A percentile compares a stretch with the other conserved stretches of the same genome.
Conservation (phyloP, 2,329 filamentous ascomycete genomes). For the Didymella exigua region DNA sequence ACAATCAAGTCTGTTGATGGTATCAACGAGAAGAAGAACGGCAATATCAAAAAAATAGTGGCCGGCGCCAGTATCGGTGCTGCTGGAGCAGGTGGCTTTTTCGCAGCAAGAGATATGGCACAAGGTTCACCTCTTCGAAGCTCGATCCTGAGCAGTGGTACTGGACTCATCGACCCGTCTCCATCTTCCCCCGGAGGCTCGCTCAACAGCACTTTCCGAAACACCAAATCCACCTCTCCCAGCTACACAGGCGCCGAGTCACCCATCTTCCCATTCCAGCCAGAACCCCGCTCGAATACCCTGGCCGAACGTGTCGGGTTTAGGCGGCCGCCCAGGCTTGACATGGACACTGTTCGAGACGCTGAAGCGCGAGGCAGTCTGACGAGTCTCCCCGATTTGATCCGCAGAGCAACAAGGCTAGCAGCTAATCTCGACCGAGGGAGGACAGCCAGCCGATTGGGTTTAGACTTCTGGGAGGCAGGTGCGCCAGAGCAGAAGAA, state of each 20-base stretch:
- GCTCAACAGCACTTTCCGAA: conserved; percentile 34
- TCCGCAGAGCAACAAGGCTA: conserved; percentile 82
- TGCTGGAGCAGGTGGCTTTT: conserved; percentile 17
- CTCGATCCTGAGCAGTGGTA: conserved; percentile 39
- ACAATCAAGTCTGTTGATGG: conserved; percentile 54
- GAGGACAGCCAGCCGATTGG: conserved; percentile 65
- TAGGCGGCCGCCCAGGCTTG: conserved; percentile 70
- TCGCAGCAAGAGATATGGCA: conserved; percentile 18
- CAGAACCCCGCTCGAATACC: conserved; percentile 36
- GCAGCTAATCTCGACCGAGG: conserved; percentile 89
- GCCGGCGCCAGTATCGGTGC: conserved; percentile 24
- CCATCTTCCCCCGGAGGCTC: conserved; percentile 45
- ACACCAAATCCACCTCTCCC: conserved; percentile 21
- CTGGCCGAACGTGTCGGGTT: conserved; percentile 52
- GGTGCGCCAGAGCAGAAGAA: conserved; percentile 41
- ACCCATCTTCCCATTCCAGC: conserved; percentile 40
- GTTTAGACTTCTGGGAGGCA: conserved; percentile 56
- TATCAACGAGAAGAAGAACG: conserved; percentile 30
- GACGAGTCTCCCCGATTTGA: conserved; percentile 90
- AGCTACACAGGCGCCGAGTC: conserved; percentile 32
- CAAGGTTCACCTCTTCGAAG: conserved; percentile 32
- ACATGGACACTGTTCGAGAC: conserved; percentile 80
- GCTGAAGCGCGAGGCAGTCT: conserved; percentile 86
- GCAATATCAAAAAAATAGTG: conserved; percentile 23
- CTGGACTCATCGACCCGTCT: conserved; percentile 42